Conservation (phyloP, 495 filamentous ascomycete species). For the Penicillium waksmanii region DNA sequence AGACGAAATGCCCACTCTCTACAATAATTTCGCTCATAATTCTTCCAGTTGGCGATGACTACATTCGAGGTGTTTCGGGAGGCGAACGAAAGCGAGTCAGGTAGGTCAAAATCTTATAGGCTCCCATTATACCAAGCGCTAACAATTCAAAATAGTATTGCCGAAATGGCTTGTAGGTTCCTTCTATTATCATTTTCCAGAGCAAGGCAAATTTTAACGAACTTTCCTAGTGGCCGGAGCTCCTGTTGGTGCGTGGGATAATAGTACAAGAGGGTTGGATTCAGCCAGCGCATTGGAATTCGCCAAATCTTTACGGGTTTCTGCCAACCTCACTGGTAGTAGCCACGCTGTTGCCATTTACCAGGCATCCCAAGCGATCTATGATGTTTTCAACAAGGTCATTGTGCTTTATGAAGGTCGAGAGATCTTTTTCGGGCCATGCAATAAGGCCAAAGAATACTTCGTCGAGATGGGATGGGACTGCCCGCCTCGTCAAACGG, state of each 20-base stretch:
- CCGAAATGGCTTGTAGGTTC: slow-evolving; percentile 59
- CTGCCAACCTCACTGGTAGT: slow-evolving; percentile 72
- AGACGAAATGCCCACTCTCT: slow-evolving; percentile 35
- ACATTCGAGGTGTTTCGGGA: slow-evolving; percentile 72
- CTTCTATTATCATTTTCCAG: slow-evolving; percentile 24
- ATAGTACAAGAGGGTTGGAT: slow-evolving; percentile 82
- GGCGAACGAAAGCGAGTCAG: slow-evolving; percentile 75
- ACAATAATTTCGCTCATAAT: slow-evolving; percentile 45
- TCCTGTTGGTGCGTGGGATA: slow-evolving; percentile 80
- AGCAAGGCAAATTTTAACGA: slow-evolving; percentile 33
- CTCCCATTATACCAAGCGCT: neutral
- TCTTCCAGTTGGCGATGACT: slow-evolving; percentile 47
- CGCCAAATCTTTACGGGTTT: slow-evolving; percentile 69
- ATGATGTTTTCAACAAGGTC: slow-evolving; percentile 66
- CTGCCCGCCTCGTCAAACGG: slow-evolving; percentile 62
- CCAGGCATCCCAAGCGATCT: slow-evolving; percentile 86
- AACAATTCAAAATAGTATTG: slow-evolving; percentile 43
- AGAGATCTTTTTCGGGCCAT: slow-evolving; percentile 70
- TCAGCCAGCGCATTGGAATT: slow-evolving; percentile 78
- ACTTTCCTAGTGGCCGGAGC: slow-evolving; percentile 63
- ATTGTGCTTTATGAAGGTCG: slow-evolving; percentile 65
- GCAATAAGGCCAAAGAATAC: slow-evolving; percentile 60
- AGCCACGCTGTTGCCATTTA: slow-evolving; percentile 83
- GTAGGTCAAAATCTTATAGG: slow-evolving; percentile 19
- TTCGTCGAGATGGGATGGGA: slow-evolving; percentile 65